Evolutionary conservation across 352 stramenopile species (phyloP).

Genomic region (Globisporangium cederbergense): DNA sequence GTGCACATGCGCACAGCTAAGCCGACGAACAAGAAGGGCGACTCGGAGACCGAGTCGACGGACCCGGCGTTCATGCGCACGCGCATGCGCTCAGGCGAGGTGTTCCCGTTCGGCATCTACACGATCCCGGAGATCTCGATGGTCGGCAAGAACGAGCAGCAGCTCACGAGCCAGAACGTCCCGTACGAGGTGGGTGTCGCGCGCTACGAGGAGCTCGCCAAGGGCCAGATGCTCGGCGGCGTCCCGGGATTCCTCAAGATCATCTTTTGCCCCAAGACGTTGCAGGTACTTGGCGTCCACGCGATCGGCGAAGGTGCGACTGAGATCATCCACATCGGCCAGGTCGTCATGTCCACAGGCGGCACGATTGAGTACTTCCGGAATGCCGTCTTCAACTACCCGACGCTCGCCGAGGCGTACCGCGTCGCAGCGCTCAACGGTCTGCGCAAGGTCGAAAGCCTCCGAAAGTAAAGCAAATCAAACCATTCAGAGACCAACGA

Average conservation of each 20-base stretch:
- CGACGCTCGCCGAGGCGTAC: conserved; percentile 86
- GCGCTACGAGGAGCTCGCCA: conserved; percentile 81
- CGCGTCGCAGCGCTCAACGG: conserved; percentile 77
- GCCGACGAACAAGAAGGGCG: conserved; percentile 55
- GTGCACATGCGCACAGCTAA: conserved; percentile 83
- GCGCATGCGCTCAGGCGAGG: conserved; percentile 82
- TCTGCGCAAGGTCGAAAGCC: conserved; percentile 62
- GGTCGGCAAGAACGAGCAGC: conserved; percentile 88
- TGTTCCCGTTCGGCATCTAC: conserved; percentile 88
- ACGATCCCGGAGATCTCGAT: conserved; percentile 88
- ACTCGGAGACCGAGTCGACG: conserved; percentile 41
- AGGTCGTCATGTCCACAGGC: conserved; percentile 83
- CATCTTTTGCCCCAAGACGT: conserved; percentile 76
- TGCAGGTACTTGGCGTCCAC: conserved; percentile 77
- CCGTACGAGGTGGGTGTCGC: conserved; percentile 78
- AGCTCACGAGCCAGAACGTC: conserved; percentile 71
- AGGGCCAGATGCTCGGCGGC: conserved; percentile 82
- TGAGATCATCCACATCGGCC: conserved; percentile 90
- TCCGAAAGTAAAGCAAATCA: conserved; percentile 27
- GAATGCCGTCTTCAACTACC: conserved; percentile 92
- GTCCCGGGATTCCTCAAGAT: conserved; percentile 82
- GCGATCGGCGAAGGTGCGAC: conserved; percentile 83
- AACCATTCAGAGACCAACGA: not conserved
- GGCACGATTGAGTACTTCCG: conserved; percentile 89
- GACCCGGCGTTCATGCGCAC: conserved; percentile 69